phyloP scores from a whole-genome alignment of 352 stramenopile species.

The Pythium biforme region DNA sequence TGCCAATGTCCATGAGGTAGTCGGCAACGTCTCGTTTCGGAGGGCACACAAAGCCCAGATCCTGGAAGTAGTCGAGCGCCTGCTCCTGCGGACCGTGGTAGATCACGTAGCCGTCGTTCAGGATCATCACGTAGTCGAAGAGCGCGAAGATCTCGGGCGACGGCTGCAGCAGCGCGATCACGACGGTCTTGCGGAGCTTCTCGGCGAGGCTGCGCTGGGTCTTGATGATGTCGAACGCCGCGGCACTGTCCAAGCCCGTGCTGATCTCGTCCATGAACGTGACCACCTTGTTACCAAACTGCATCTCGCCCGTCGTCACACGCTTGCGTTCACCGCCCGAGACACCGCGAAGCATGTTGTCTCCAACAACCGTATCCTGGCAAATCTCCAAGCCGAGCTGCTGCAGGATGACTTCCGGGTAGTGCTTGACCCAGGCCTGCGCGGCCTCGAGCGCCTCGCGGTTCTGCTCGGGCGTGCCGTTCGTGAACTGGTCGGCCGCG shows the following conservation, averaged over 20 bases:
- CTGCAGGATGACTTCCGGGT: constrained; percentile 39
- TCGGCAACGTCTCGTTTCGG: constrained; percentile 31
- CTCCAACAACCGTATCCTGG: constrained; percentile 44
- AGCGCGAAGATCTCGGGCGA: constrained; percentile 33
- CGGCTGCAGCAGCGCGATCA: constrained; percentile 33
- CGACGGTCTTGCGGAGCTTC: constrained; percentile 29
- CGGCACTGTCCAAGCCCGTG: constrained; percentile 65
- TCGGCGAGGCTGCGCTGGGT: constrained; percentile 37
- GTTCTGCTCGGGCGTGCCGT: constrained; percentile 22
- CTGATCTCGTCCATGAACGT: constrained; percentile 84
- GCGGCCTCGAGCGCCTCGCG: constrained; percentile 18
- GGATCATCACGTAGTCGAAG: constrained; percentile 34
- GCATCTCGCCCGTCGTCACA: constrained; percentile 56
- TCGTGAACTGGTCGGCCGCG: constrained; percentile 26
- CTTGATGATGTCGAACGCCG: constrained; percentile 70
- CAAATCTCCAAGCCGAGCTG: constrained; percentile 36
- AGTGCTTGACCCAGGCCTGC: constrained; percentile 27
- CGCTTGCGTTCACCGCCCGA: constrained; percentile 41
- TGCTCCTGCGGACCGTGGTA: constrained; percentile 31
- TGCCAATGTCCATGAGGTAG: constrained; percentile 34
- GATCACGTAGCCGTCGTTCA: constrained; percentile 34
- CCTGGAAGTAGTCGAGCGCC: constrained; percentile 28
- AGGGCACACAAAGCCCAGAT: constrained; percentile 27
- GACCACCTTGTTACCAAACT: constrained; percentile 46
- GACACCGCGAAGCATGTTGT: constrained; percentile 43